Percentiles rank a stretch among this genome's conserved stretches.
These are phyloP conservation scores for Colletotrichum lini DNA, from an alignment of 2,329 filamentous ascomycete species.

Conservation along the genomic window DNA sequence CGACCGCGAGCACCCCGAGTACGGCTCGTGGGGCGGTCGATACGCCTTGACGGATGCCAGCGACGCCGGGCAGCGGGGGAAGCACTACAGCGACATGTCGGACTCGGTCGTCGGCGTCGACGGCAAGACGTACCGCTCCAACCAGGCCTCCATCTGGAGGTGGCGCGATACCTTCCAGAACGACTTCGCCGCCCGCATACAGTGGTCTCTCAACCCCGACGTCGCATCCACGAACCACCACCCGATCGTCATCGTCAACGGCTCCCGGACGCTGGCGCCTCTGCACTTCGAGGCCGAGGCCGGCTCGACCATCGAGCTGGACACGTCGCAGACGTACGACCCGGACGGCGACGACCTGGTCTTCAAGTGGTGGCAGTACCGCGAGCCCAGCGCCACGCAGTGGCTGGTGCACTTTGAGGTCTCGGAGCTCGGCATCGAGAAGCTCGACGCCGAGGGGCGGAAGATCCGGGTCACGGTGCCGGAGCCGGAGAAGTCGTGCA, in stretches of 20 bases:
- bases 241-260: slow-evolving; percentile 60
- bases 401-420: slow-evolving; percentile 58
- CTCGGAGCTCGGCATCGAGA: slow-evolving; percentile 52
- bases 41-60: slow-evolving; percentile 55
- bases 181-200: slow-evolving; percentile 59
- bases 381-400: slow-evolving; percentile 54
- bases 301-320: slow-evolving; percentile 56
- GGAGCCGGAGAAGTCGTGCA: slow-evolving; percentile 55
- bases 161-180: slow-evolving; percentile 58
- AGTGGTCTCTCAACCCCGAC: slow-evolving; percentile 51
- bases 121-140: slow-evolving; percentile 47
- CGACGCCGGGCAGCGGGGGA: slow-evolving; percentile 28
- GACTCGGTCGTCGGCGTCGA: slow-evolving; percentile 50
- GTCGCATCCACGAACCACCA: slow-evolving; percentile 59
- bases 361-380: slow-evolving; percentile 67
- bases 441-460: slow-evolving; percentile 43
- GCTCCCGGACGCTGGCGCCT: slow-evolving; percentile 54
- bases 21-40: slow-evolving; percentile 65
- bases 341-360: slow-evolving; percentile 59
- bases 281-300: slow-evolving; percentile 58
- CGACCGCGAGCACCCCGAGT: slow-evolving; percentile 61
- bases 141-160: slow-evolving; percentile 58
- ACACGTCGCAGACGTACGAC: slow-evolving; percentile 62
- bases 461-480: slow-evolving; percentile 37
- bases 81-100: slow-evolving; percentile 49